Evolutionary conservation across 2,329 filamentous ascomycete genomes (phyloP), one percentile per base, ranked within the genome.

Genomic region (Boeremia lycopersici): DNA sequence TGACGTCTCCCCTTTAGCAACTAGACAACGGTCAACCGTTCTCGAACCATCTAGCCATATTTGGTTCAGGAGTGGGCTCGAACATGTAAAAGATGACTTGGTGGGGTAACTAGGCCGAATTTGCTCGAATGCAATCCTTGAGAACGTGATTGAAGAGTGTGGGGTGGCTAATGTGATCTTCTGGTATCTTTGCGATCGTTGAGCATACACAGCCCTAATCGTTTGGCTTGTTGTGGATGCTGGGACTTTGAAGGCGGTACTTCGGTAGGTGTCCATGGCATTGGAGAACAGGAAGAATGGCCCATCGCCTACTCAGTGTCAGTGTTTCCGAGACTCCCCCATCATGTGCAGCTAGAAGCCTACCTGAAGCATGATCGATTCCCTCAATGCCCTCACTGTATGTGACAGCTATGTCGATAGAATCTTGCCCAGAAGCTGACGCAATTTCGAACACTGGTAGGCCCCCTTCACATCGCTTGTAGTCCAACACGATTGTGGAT

Each of bases 211-310:
- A 25, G 55, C 44, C 30, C 46, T 40, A 5, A 53, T 15, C 4
- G 29, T 43, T 29, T 53, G 55, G 1, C 30, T 9, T 4, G 9
- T 39, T 3, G 12, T n/a, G 15, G 13, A 39, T 13, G 25, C 15
- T 6, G 33, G 9, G 2, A 57, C 17, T 8, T 30, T 34, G 3
- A 57, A 23, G 11, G n/a, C 19, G 4, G 55, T 57, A 8, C 19
- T 53, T 17, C 55, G 48, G 19, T 53, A 53, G 19, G 49, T 53
- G 31, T 57, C 55, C 55, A 57, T 57, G 4, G 55, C 55, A 23
- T 57, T 57, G 17, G 55, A 57, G 31, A 57, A 53, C 11, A 57
- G 36, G 35, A 57, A 57, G 36, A 57, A 57, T 10, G 55, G 55
- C 2, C 55, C 55, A 23, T 57, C 55, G 11, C 55, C 55, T 54